Evolutionary conservation across 805 yeast genomes (phyloP).

Genomic region (Wickerhamomyces rabaulensis): DNA sequence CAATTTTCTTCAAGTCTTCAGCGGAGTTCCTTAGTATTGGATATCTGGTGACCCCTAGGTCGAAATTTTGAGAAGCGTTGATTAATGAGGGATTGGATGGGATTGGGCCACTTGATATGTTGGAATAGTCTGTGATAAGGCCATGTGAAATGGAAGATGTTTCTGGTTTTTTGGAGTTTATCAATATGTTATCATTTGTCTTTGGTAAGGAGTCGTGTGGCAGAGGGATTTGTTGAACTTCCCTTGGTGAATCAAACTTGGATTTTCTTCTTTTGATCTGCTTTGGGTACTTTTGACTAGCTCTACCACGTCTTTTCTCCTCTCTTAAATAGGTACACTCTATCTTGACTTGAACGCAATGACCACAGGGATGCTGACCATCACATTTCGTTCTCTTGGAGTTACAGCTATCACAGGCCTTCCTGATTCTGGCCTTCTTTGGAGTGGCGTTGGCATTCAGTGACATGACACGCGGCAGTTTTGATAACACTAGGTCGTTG

Average conservation of each 20-base stretch:
- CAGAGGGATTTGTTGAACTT: not conserved
- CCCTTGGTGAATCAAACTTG: not conserved
- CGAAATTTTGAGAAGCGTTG: slow-evolving; percentile 4
- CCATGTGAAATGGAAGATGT: slow-evolving; percentile 1
- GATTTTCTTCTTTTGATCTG: slow-evolving; percentile 21
- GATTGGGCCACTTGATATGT: not conserved
- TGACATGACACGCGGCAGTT: not conserved
- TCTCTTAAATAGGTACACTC: slow-evolving; percentile 37
- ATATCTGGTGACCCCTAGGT: slow-evolving; percentile 10
- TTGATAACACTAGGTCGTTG: not conserved
- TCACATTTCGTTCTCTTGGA: slow-evolving; percentile 43
- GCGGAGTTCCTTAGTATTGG: slow-evolving; percentile 8
- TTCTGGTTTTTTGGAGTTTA: slow-evolving; percentile 5
- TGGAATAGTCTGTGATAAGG: not conserved
- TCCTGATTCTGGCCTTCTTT: slow-evolving; percentile 21
- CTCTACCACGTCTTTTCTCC: slow-evolving; percentile 43
- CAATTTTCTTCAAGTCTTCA: slow-evolving; percentile 10
- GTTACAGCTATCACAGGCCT: slow-evolving; percentile 46
- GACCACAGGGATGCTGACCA: slow-evolving; percentile 40
- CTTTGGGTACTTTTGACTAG: slow-evolving; percentile 37
- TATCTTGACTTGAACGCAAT: slow-evolving; percentile 30
- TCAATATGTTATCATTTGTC: not conserved
- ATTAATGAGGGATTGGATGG: slow-evolving; percentile 3
- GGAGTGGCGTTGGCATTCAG: not conserved
- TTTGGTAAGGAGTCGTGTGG: not conserved